phyloP scores from a whole-genome alignment of 306 rosid species.

The Trifolium pratense region DNA sequence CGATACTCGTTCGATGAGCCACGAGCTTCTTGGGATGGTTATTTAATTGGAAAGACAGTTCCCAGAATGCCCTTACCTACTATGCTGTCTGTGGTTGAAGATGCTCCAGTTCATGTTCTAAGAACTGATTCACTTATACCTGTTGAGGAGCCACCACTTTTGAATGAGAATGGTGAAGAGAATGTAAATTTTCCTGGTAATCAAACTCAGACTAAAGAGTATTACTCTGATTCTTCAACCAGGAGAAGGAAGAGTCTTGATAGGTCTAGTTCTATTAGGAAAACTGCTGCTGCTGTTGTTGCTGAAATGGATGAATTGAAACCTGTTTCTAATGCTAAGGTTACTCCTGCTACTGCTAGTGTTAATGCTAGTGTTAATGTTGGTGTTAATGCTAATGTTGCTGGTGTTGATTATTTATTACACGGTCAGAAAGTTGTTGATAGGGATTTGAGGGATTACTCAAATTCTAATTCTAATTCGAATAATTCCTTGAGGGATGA shows the following conservation, averaged over 20 bases:
- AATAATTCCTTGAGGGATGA: constrained; percentile 78
- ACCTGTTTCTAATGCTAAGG: constrained; percentile 63
- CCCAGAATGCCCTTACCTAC: constrained; percentile 94
- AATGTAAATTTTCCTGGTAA: constrained; percentile 66
- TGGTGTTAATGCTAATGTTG: constrained; percentile 52
- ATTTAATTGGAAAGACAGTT: constrained; percentile 66
- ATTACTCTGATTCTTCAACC: constrained; percentile 77
- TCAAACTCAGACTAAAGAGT: constrained; percentile 79
- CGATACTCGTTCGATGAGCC: constrained; percentile 92
- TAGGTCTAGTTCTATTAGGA: constrained; percentile 85
- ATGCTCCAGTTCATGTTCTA: constrained; percentile 73
- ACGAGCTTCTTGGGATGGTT: constrained; percentile 96
- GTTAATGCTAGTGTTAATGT: constrained; percentile 67
- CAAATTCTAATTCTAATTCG: constrained; percentile 63
- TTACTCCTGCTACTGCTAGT: constrained; percentile 56
- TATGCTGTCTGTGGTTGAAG: constrained; percentile 92
- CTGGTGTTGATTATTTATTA: constrained; percentile 53
- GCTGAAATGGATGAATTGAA: constrained; percentile 91
- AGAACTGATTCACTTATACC: constrained; percentile 82
- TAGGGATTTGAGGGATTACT: constrained; percentile 71
- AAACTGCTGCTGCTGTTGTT: constrained; percentile 92
- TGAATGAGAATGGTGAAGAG: constrained; percentile 42
- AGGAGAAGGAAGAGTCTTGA: constrained; percentile 90
- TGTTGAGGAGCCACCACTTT: constrained; percentile 59
- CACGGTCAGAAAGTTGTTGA: constrained; percentile 63